Conservation (phyloP, 2,329 filamentous ascomycete species). For the Colletotrichum musicola region DNA sequence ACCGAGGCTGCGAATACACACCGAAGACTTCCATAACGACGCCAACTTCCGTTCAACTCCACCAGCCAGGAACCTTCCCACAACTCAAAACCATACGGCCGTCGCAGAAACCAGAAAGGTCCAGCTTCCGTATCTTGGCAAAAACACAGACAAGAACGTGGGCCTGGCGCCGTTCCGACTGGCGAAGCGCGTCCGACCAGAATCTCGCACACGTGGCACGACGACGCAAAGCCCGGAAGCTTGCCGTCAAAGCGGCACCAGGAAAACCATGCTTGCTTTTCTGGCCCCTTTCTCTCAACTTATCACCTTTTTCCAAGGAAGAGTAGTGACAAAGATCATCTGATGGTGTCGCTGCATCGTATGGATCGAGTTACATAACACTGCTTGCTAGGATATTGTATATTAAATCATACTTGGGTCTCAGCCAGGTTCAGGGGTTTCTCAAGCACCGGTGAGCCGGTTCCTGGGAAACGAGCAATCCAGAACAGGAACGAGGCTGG, state of each 20-base stretch:
- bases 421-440: conserved; percentile 16
- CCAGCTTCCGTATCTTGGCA: background rate
- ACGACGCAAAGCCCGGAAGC: background rate
- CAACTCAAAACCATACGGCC: too few species aligned
- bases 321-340: background rate
- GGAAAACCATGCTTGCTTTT: background rate
- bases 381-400: background rate
- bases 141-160: background rate
- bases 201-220: background rate
- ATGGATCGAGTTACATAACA: conserved; percentile 4
- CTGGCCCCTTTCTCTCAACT: background rate
- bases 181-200: background rate
- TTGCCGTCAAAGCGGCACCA: background rate
- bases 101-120: too few species aligned
- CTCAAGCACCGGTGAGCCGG: conserved; percentile 11
- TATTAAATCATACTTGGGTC: background rate
- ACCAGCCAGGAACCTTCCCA: too few species aligned
- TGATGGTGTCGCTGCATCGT: background rate
- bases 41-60: too few species aligned
- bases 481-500: background rate
- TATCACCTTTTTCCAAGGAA: background rate
- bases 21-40: too few species aligned
- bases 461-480: background rate
- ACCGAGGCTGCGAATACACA: too few species aligned
- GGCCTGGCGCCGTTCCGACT: background rate